phyloP scores from a whole-genome alignment of 2,329 filamentous ascomycete genomes.

The Penicillium sp. region DNA sequence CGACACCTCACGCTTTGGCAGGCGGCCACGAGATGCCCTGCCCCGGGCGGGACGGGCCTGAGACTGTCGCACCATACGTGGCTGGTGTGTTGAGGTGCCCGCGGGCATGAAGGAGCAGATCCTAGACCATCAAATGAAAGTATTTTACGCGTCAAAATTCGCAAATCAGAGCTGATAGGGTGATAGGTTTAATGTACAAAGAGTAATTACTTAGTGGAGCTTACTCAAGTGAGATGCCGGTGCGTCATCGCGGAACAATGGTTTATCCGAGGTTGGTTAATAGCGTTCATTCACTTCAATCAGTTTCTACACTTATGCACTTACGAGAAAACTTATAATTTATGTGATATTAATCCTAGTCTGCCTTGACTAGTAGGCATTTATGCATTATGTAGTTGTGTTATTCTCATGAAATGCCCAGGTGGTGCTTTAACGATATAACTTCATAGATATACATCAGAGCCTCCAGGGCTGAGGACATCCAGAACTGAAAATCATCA shows the following conservation, averaged over 20 bases:
- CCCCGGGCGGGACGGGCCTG: constrained; percentile 15
- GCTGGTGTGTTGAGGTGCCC: background rate
- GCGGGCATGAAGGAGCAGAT: constrained; percentile 9
- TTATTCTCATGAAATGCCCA: too few species aligned
- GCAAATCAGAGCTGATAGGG: background rate
- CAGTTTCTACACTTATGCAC: background rate
- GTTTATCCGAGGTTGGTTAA: constrained; percentile 7
- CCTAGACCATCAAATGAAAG: background rate
- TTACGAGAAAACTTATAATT: too few species aligned
- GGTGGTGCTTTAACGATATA: too few species aligned
- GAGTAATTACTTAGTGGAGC: background rate
- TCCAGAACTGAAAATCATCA: too few species aligned
- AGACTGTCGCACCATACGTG: constrained; percentile 21
- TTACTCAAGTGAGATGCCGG: constrained; percentile 1
- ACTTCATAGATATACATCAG: too few species aligned
- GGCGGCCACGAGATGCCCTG: constrained; percentile 9
- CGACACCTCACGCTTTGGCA: constrained; percentile 7
- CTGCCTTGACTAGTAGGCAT: too few species aligned
- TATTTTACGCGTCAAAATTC: background rate
- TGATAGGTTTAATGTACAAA: background rate
- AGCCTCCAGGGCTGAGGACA: too few species aligned
- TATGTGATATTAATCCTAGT: too few species aligned
- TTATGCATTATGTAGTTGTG: too few species aligned
- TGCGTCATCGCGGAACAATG: constrained; percentile 16
- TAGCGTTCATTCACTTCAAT: background rate